Percentiles rank a stretch among this genome's conserved stretches.
Evolutionary conservation across 768 basidiomycete species (phyloP).

Genomic region (Dacryopinax primogenitus): DNA sequence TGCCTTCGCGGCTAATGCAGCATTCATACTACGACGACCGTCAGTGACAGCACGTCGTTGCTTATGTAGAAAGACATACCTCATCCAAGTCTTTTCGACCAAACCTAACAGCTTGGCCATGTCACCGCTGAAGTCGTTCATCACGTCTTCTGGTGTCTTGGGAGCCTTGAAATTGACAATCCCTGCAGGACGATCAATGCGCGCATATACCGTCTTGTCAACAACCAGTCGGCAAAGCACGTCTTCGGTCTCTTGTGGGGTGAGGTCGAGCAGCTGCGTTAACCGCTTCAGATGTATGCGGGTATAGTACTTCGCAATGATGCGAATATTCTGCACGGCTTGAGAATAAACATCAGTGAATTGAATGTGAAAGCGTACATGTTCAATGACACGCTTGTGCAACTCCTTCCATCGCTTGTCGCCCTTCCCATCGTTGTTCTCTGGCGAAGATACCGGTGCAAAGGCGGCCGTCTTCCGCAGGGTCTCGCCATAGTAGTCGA

Average conservation of each 20-base stretch:
- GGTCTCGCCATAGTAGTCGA: constrained; percentile 72
- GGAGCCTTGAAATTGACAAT: constrained; percentile 77
- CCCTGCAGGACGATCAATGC: constrained; percentile 82
- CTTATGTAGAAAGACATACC: constrained; percentile 19
- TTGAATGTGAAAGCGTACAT: constrained; percentile 37
- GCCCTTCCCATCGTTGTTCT: constrained; percentile 24
- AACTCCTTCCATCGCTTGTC: constrained; percentile 84
- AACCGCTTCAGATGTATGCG: constrained; percentile 76
- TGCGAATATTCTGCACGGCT: constrained; percentile 71
- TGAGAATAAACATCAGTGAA: neutral
- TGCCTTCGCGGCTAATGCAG: constrained; percentile 9
- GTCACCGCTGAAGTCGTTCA: constrained; percentile 98
- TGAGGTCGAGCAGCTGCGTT: constrained; percentile 75
- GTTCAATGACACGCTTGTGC: constrained; percentile 90
- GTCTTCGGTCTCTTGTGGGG: constrained; percentile 69
- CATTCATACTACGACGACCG: neutral
- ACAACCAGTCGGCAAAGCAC: constrained; percentile 82
- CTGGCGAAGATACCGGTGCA: constrained; percentile 33
- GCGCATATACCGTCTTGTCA: constrained; percentile 83
- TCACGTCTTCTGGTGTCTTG: constrained; percentile 75
- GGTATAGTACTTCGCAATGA: constrained; percentile 88
- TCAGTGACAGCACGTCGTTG: neutral
- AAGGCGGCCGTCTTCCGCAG: constrained; percentile 74
- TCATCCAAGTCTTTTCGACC: constrained; percentile 99
- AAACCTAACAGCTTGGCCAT: constrained; percentile 83